phyloP scores from a whole-genome alignment of 1,139 yeast species.

The Yamadazyma songkhlaensis region DNA sequence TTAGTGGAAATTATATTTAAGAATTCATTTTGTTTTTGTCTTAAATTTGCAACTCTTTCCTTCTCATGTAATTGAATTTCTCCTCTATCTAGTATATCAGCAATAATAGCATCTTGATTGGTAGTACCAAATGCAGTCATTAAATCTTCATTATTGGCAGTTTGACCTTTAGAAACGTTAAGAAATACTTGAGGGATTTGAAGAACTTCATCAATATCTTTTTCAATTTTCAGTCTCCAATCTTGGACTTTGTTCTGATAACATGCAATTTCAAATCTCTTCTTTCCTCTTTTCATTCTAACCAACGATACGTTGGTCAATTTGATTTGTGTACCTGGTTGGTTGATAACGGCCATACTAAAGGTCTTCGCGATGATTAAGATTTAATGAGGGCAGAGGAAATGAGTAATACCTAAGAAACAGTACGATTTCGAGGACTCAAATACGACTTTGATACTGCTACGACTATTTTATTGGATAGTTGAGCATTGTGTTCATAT shows the following conservation, averaged over 20 bases:
- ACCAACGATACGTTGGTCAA: conserved; percentile 93
- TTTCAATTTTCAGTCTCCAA: conserved; percentile 85
- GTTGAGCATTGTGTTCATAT: too few species aligned
- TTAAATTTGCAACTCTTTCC: conserved; percentile 76
- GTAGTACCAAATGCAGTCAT: conserved; percentile 72
- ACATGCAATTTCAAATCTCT: conserved; percentile 92
- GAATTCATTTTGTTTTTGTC: conserved; percentile 79
- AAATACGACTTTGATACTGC: too few species aligned
- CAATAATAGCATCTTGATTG: conserved; percentile 68
- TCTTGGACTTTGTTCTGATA: conserved; percentile 97
- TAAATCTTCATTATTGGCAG: conserved; percentile 86
- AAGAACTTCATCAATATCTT: conserved; percentile 90
- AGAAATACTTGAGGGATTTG: conserved; percentile 94
- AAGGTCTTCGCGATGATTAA: neutral
- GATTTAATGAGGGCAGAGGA: too few species aligned
- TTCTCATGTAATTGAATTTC: conserved; percentile 93
- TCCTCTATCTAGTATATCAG: conserved; percentile 82
- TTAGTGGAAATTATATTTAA: conserved; percentile 82
- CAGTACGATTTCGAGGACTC: too few species aligned
- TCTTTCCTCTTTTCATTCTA: conserved; percentile 84
- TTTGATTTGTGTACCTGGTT: conserved; percentile 85
- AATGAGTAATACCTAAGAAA: too few species aligned
- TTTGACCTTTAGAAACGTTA: conserved; percentile 93
- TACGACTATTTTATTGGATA: too few species aligned
- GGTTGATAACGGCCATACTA: conserved; percentile 65